phyloP scores from a whole-genome alignment of 345 rosid species.

The rapeseed (Brassica napus) region Da-Ae NC_063436.1:9830501-9831000 shows the following conservation, averaged over 20 bases:
- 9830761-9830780: not conserved
- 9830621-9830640: conserved; percentile 99
- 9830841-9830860: conserved; percentile 4
- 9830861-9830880: not conserved
- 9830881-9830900: conserved; percentile 55
- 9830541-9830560: conserved; percentile 99
- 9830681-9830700: not conserved
- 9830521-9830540: conserved; percentile 80
- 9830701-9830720: not conserved
- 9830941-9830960: conserved; percentile 96
- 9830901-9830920: conserved; percentile 86
- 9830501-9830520: conserved; percentile 85
- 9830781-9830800: not conserved
- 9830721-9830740: not conserved
- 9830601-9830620: conserved; percentile 98
- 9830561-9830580: conserved; percentile 99
- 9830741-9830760: not conserved
- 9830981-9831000: conserved; percentile 88
- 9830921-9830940: conserved; percentile 90
- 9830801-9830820: conserved; percentile 5
- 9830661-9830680: conserved; percentile 86
- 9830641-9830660: conserved; percentile 97
- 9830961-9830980: conserved; percentile 82
- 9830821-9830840: conserved; percentile 2
- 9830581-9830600: conserved; percentile 96